phyloP scores from a whole-genome alignment of 1,284 basidiomycete genomes.

The Heimioporus punctisporus region DNA sequence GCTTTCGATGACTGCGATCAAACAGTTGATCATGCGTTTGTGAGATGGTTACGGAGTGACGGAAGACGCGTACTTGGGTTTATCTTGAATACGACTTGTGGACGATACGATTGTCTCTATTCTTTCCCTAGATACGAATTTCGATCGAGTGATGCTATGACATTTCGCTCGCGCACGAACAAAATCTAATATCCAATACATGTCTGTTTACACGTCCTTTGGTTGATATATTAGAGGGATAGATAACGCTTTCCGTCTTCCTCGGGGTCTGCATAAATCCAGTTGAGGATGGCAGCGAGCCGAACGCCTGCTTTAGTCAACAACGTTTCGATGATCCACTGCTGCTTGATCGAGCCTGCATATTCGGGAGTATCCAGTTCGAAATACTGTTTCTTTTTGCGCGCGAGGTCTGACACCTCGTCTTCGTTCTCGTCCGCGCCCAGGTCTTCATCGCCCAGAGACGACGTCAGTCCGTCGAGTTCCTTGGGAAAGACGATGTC shows the following conservation, averaged over 20 bases:
- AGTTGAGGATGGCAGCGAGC: slow-evolving; percentile 82
- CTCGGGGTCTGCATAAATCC: slow-evolving; percentile 47
- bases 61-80: too few species aligned
- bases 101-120: too few species aligned
- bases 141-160: too few species aligned
- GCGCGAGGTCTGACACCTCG: too few species aligned
- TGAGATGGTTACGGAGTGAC: too few species aligned
- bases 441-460: too few species aligned
- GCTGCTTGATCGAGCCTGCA: slow-evolving; percentile 62
- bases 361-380: slow-evolving; percentile 91
- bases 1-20: slow-evolving; percentile 87
- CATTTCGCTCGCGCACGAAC: too few species aligned
- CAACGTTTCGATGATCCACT: slow-evolving; percentile 80
- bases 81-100: too few species aligned
- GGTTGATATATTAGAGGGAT: background rate
- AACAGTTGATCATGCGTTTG: slow-evolving; percentile 66
- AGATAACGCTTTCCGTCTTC: background rate
- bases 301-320: slow-evolving; percentile 83
- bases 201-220: too few species aligned
- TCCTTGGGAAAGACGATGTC: slow-evolving; percentile 76
- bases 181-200: too few species aligned
- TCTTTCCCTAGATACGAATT: background rate
- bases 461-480: slow-evolving; percentile 46
- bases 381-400: slow-evolving; percentile 43
- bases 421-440: too few species aligned